Conservation (phyloP, 129 eudicot genomes). For the Sambucus nigra region DNA sequence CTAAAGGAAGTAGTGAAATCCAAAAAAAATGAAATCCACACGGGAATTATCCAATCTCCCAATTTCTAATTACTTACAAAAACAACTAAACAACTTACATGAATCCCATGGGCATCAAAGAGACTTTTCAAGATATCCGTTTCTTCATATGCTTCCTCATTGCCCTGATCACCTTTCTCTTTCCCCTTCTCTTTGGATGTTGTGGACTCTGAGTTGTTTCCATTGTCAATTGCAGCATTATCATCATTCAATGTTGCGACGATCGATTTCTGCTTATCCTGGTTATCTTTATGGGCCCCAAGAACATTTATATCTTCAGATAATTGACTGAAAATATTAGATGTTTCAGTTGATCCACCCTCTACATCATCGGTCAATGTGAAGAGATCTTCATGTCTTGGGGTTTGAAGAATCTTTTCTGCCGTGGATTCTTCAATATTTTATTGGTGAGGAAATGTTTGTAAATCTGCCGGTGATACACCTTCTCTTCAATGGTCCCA, state of each 20-base stretch:
- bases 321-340: conserved; percentile 69
- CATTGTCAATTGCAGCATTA: conserved; percentile 13
- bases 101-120: conserved; percentile 96
- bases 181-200: conserved; percentile 24
- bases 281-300: conserved; percentile 34
- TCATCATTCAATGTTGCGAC: conserved; percentile 13
- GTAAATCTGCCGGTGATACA: conserved; percentile 92
- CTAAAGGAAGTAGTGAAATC: no score
- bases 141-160: conserved; percentile 52
- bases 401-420: conserved; percentile 89
- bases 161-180: conserved; percentile 26
- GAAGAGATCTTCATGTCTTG: conserved; percentile 93
- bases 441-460: conserved; percentile 91
- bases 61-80: background rate
- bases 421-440: conserved; percentile 87
- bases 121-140: conserved; percentile 65
- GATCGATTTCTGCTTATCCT: conserved; percentile 13
- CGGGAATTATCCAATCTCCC: no score
- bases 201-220: conserved; percentile 10
- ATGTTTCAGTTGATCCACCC: conserved; percentile 66
- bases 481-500: conserved; percentile 96
- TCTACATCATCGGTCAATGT: conserved; percentile 58
- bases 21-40: no score
- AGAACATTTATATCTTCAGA: conserved; percentile 63
- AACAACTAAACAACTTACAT: conserved; percentile 41